Conservation (phyloP, 2,329 filamentous ascomycete species). For the Colletotrichum tanaceti region DNA sequence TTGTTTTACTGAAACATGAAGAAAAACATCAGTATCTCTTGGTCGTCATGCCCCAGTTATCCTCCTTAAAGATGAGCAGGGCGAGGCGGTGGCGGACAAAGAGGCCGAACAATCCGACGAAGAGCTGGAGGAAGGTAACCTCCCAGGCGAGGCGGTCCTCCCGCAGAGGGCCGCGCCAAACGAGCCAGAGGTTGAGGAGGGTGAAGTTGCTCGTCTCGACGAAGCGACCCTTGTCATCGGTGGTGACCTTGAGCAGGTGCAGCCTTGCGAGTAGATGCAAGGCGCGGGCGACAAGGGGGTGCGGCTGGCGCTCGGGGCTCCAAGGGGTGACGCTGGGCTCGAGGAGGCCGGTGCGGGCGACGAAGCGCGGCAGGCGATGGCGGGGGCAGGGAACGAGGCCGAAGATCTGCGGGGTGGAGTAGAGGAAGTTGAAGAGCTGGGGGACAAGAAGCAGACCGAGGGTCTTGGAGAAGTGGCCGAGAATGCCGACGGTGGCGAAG, state of each 20-base stretch:
- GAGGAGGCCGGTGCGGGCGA: slow-evolving; percentile 83
- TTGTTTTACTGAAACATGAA: neutral
- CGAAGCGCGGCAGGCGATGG: slow-evolving; percentile 91
- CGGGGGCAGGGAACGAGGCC: slow-evolving; percentile 90
- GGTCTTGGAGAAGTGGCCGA: slow-evolving; percentile 98
- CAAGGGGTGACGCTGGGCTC: slow-evolving; percentile 88
- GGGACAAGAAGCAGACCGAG: slow-evolving; percentile 89
- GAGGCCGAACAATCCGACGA: slow-evolving; percentile 82
- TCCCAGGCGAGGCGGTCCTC: slow-evolving; percentile 87
- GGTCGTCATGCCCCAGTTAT: slow-evolving; percentile 71
- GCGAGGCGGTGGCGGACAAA: slow-evolving; percentile 89
- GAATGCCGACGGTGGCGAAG: slow-evolving; percentile 95
- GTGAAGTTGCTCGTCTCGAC: slow-evolving; percentile 90
- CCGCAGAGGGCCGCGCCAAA: slow-evolving; percentile 91
- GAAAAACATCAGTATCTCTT: slow-evolving; percentile 28
- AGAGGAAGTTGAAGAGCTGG: slow-evolving; percentile 96
- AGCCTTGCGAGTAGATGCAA: slow-evolving; percentile 77
- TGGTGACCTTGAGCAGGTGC: slow-evolving; percentile 70
- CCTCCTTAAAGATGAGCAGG: slow-evolving; percentile 87
- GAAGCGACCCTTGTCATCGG: slow-evolving; percentile 76
- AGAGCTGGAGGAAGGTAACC: slow-evolving; percentile 81
- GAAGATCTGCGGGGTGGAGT: slow-evolving; percentile 92
- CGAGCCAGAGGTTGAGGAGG: slow-evolving; percentile 93
- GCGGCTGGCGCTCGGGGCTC: slow-evolving; percentile 74
- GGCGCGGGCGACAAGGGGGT: slow-evolving; percentile 67